Percentiles rank a stretch among this genome's conserved stretches.
phyloP scores from a whole-genome alignment of 106 monocot species.

The Iris macrosiphon region DNA sequence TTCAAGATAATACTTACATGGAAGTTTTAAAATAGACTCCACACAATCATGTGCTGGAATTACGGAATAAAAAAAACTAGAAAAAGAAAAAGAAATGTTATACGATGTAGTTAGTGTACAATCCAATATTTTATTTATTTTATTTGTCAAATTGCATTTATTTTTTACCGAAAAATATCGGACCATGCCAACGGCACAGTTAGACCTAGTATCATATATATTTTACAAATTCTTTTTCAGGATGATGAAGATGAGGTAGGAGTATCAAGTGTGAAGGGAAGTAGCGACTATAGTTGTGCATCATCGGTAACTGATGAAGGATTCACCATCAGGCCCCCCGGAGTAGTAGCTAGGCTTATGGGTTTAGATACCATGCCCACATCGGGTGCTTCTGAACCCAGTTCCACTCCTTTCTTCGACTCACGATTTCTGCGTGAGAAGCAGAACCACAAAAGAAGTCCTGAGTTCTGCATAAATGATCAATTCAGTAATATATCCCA shows the following conservation, averaged over 20 bases:
- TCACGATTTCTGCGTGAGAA: constrained; percentile 26
- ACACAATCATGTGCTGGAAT: too few species aligned
- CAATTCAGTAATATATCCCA: constrained; percentile 13
- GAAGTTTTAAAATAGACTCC: too few species aligned
- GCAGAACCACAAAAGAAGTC: constrained; percentile 33
- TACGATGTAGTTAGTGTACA: too few species aligned
- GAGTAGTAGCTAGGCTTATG: constrained; percentile 93
- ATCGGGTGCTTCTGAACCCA: constrained; percentile 52
- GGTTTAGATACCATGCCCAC: constrained; percentile 79
- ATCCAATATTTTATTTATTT: too few species aligned
- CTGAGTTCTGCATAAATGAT: constrained; percentile 24
- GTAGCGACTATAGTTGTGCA: constrained; percentile 80
- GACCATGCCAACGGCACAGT: too few species aligned
- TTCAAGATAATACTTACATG: too few species aligned
- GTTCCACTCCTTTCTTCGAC: constrained; percentile 49
- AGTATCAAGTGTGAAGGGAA: constrained; percentile 56
- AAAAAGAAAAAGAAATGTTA: too few species aligned
- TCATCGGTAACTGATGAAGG: constrained; percentile 78
- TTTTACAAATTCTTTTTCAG: too few species aligned
- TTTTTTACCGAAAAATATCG: too few species aligned
- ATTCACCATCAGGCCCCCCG: constrained; percentile 50
- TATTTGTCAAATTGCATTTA: too few species aligned
- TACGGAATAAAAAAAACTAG: too few species aligned
- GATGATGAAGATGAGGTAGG: constrained; percentile 47
- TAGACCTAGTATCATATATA: too few species aligned